Base-by-base conservation (phyloP, 495 filamentous ascomycete species). In the Aspergillus haitiensis region DNA sequence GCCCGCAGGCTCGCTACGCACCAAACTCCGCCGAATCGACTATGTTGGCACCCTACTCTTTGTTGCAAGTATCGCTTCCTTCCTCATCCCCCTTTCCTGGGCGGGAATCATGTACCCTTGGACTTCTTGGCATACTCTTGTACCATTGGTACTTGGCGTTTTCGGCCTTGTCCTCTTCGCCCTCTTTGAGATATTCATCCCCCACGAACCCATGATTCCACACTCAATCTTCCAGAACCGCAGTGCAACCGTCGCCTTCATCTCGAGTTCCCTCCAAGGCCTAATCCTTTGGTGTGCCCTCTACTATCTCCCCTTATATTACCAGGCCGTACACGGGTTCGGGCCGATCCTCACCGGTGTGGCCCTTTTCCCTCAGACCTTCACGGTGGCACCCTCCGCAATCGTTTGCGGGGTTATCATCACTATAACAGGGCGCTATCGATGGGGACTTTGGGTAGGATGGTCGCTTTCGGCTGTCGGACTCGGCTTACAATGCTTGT, bases 31-130 rank as follows among this genome's bases (percentile, higher is more conserved):
- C n/a, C 62, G 61, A 3, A 70, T 86, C 13, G 84, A 89, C 68
- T 86, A 78, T 75, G 27, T 79, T n/a, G 85, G 86, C 0, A 73
- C 72, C 16, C 32, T 76, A 0, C 27, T 86, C 7, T 85, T 88
- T 61, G 70, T 81, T 6, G 70, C 64, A 12, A 71, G 72, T 0
- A 66, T 70, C 4, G 74, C 76, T 10, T 63, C 71, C 6, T 74
- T 88, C 54, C 69, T 86, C 5, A 74, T 86, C 21, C 79, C 78
- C 0, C 46, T 88, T 0, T 77, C 79, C 5, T 87, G 81, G 80
- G 85, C 77, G 1, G 85, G 83, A 0, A 65, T 75, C 2, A 70
- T 79, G 64, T 84, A 80, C 64, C 39, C 72, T 3, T 89, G 86
- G 85, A 58, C 54, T 15, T 68, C 66, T 0, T 82, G 73, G 69